Base-by-base conservation (phyloP, 768 basidiomycete species). In the Filobasidium floriforme region DNA sequence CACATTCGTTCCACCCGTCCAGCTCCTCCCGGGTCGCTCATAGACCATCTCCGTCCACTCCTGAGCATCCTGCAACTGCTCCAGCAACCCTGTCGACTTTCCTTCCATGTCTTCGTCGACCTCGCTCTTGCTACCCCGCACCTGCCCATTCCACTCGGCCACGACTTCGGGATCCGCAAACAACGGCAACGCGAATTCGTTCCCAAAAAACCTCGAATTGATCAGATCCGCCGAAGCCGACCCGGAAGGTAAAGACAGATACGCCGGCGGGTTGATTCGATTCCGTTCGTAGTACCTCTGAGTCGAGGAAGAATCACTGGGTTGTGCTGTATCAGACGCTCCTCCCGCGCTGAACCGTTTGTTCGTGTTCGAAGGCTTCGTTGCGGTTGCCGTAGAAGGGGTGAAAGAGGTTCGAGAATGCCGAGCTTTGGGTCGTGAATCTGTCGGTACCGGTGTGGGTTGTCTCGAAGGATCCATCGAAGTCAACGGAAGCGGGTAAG, bases 121-220 rank as follows among this genome's bases (percentile, higher is more conserved):
- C 41, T 14, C 18, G 18, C 43, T 19, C 28, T 22, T 28, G 6
- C 29, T 15, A 14, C 3, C 28, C 26, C 28, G 28, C 49, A 24
- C 37, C 26, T 3, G 24, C 61, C 18, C 32, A 9, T 49, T 29
- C 26, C 49, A 44, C 14, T 62, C 61, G 7, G 46, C 11, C 10
- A 49, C 26, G 32, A 29, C 61, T 15, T 44, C 14, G 1, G 28
- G 61, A 29, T 44, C 61, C 1, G 32, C 49, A 43, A 62, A 62
- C 12, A 69, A 60, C 28, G 73, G 73, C 19, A 75, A 41, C 26
- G 65, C 63, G 37, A 75, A 75, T 41, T 66, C 68, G 5, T 59
- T 12, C 32, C 62, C 60, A 49, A 73, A 75, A 66, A 71, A 71
- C 15, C 41, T 26, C 2, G 72, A 73, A 65, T 75, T 71, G 60